Evolutionary conservation across 1,284 basidiomycete genomes (phyloP).

Genomic region (Dichomitus squalens): DNA sequence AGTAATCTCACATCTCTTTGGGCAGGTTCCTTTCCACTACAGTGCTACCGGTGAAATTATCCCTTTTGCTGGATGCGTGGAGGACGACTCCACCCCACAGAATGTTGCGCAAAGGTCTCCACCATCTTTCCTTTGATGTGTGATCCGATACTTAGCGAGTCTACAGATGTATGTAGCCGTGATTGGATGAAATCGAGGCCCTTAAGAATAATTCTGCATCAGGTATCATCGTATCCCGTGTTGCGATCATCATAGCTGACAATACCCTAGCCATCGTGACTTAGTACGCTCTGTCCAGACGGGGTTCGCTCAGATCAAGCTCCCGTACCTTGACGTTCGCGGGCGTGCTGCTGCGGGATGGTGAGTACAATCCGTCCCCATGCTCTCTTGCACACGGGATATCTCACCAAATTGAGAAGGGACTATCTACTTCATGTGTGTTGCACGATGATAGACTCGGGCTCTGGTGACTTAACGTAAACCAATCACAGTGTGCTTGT

Average conservation of each 20-base stretch:
- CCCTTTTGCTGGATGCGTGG: not conserved
- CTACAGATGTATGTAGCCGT: no score
- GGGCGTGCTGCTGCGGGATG: not conserved
- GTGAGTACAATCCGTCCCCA: not conserved
- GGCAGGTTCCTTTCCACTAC: not conserved
- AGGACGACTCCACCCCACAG: not conserved
- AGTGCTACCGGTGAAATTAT: not conserved
- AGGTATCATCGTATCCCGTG: no score
- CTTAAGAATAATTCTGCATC: no score
- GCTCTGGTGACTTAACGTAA: no score
- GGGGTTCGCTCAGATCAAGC: not conserved
- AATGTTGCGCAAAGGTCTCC: not conserved
- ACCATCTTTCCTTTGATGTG: no score
- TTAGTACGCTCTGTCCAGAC: not conserved
- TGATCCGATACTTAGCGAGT: no score
- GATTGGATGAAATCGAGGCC: no score
- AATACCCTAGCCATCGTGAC: not conserved
- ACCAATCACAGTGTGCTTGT: not conserved
- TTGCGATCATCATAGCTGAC: no score
- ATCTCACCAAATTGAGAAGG: not conserved
- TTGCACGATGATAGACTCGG: not conserved
- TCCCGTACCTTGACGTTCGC: not conserved
- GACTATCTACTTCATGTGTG: slow-evolving; percentile 1
- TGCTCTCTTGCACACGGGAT: not conserved
- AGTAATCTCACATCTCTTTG: not conserved